These are phyloP conservation scores for Capsicum chinense DNA, from an alignment of 257 asterid species.

Conservation along the genomic window DNA sequence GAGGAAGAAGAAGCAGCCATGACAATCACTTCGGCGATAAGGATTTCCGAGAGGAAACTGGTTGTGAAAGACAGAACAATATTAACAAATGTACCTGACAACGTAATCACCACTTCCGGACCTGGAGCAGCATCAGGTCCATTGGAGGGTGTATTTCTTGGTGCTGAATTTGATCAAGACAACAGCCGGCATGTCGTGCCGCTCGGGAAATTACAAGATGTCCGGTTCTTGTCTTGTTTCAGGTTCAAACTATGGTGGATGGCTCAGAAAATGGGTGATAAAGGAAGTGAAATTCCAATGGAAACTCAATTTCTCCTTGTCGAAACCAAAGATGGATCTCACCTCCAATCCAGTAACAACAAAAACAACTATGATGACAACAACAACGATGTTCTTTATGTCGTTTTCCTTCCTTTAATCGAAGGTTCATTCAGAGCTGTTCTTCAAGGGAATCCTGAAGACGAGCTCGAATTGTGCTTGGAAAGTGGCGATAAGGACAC, in stretches of 20 bases:
- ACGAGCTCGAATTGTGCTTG: conserved; percentile 67
- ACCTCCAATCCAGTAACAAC: conserved; percentile 47
- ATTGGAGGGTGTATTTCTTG: conserved; percentile 49
- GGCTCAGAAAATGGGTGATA: conserved; percentile 88
- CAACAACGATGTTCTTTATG: conserved; percentile 50
- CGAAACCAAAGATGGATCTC: conserved; percentile 65
- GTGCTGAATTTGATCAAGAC: conserved; percentile 42
- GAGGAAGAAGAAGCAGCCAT: conserved; percentile 28
- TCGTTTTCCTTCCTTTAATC: conserved; percentile 69
- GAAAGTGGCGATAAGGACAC: conserved; percentile 71
- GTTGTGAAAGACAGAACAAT: conserved; percentile 44
- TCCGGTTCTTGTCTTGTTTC: conserved; percentile 77
- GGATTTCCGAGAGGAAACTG: conserved; percentile 42
- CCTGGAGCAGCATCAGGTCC: conserved; percentile 45
- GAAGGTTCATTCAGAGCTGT: conserved; percentile 78
- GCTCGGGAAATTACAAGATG: conserved; percentile 50
- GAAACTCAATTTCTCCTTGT: conserved; percentile 78
- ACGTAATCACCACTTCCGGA: conserved; percentile 42
- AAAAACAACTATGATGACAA: conserved; percentile 34
- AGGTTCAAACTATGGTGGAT: conserved; percentile 94
- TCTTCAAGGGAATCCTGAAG: conserved; percentile 72
- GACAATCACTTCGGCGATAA: conserved; percentile 41
- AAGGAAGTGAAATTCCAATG: conserved; percentile 71
- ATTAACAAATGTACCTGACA: conserved; percentile 45
- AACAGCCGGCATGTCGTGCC: conserved; percentile 45